A percentile compares a stretch with the other conserved stretches of the same genome.
Evolutionary conservation across 1,284 basidiomycete genomes (phyloP).

Genomic region (Erythrobasidium hasegawianum): DNA sequence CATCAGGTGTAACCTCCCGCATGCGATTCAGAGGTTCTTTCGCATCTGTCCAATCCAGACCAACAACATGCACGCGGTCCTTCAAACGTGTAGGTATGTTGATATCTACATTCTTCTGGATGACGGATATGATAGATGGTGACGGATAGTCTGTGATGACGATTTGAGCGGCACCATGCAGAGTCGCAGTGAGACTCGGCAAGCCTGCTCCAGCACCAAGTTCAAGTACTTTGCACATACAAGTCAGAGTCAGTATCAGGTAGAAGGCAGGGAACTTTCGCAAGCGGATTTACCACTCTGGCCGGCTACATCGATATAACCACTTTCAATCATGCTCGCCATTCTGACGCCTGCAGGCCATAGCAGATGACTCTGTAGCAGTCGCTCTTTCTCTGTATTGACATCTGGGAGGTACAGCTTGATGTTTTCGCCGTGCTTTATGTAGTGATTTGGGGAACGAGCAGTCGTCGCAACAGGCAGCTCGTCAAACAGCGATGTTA

Average conservation of each 20-base stretch:
- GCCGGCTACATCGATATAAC: slow-evolving; percentile 5
- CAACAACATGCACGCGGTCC: slow-evolving; percentile 1
- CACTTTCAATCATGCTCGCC: slow-evolving; percentile 19
- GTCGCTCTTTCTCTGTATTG: slow-evolving; percentile 4
- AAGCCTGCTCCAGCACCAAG: slow-evolving; percentile 28
- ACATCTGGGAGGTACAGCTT: slow-evolving; percentile 13
- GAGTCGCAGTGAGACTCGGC: slow-evolving; percentile 9
- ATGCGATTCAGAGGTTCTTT: neutral
- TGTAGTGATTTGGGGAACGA: neutral
- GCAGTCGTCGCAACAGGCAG: slow-evolving; percentile 17
- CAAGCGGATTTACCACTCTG: slow-evolving; percentile 17
- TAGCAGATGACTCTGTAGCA: slow-evolving; percentile 30
- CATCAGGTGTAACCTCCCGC: slow-evolving; percentile 4
- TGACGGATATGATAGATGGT: slow-evolving; percentile 5
- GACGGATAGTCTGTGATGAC: slow-evolving; percentile 26
- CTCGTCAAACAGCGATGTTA: slow-evolving; percentile 8
- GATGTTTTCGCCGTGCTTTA: slow-evolving; percentile 13
- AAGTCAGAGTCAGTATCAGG: neutral
- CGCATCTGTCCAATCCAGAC: slow-evolving; percentile 24
- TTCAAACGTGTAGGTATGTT: slow-evolving; percentile 6
- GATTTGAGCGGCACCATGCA: slow-evolving; percentile 7
- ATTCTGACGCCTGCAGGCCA: slow-evolving; percentile 23
- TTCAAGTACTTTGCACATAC: slow-evolving; percentile 16
- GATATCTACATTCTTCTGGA: slow-evolving; percentile 19
- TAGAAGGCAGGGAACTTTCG: too few relatives aligned